phyloP scores from a whole-genome alignment of 1,139 yeast genomes.

The Geotrichum bryndzae region DNA sequence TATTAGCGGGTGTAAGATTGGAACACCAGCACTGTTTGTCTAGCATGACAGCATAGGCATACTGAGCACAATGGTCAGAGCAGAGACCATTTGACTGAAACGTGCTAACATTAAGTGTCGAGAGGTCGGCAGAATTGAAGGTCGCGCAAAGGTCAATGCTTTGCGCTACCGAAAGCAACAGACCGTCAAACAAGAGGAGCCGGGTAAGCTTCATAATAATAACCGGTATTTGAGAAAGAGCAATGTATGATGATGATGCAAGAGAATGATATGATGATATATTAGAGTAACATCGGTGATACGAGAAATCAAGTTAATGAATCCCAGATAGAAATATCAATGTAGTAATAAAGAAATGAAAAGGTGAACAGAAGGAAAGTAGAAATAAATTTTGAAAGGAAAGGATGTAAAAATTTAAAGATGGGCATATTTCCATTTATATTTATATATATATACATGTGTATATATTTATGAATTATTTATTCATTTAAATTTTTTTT shows the following conservation, averaged over 20 bases:
- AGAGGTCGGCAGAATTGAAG: slow-evolving; percentile 39
- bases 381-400: background rate
- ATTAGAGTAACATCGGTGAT: background rate
- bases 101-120: slow-evolving; percentile 27
- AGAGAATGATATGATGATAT: background rate
- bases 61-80: slow-evolving; percentile 46
- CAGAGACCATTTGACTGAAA: slow-evolving; percentile 55
- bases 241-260: background rate
- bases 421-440: too few species aligned
- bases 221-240: background rate
- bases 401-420: background rate
- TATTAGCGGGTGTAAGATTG: slow-evolving; percentile 43
- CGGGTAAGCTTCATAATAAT: slow-evolving; percentile 1
- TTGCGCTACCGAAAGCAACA: background rate
- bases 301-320: background rate
- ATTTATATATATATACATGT: too few species aligned
- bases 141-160: slow-evolving; percentile 41
- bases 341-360: background rate
- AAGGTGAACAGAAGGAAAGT: background rate
- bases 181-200: background rate
- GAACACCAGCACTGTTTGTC: slow-evolving; percentile 57
- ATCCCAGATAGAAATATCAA: background rate
- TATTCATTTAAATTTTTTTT: too few species aligned
- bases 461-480: background rate
- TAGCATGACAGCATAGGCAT: slow-evolving; percentile 52